Evolutionary conservation across 2,329 filamentous ascomycete species (phyloP).

Genomic region (Cordyceps militaris): DNA sequence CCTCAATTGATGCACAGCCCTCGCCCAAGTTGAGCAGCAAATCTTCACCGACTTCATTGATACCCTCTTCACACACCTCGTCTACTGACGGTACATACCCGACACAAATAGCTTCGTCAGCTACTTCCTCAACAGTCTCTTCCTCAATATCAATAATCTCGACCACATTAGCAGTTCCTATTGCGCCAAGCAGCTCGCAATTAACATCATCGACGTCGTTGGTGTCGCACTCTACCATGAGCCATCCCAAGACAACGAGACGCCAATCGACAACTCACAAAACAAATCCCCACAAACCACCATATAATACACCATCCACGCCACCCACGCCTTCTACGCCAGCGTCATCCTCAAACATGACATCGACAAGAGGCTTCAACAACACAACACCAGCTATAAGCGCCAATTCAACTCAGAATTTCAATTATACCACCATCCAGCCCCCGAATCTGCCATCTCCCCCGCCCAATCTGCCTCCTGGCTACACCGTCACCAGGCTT

Average conservation of each 20-base stretch:
- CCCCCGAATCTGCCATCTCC: not conserved
- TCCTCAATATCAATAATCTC: not conserved
- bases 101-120: not conserved
- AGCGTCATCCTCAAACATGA: not conserved
- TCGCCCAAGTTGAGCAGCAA: not conserved
- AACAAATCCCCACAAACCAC: not conserved
- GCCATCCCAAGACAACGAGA: not conserved
- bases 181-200: not conserved
- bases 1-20: not conserved
- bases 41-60: not conserved
- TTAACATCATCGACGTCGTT: not conserved
- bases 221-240: not conserved
- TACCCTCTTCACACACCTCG: not conserved
- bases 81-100: not conserved
- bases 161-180: not conserved
- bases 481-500: conserved; percentile 9
- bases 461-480: not conserved
- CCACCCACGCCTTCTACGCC: not conserved
- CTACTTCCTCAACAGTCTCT: not conserved
- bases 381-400: not conserved
- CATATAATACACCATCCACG: too few species aligned
- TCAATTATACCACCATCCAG: not conserved
- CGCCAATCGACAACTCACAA: not conserved
- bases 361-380: not conserved
- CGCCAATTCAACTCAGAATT: not conserved